Evolutionary conservation across 352 stramenopile species (phyloP).

Genomic region (Labyrinthula sp.): DNA sequence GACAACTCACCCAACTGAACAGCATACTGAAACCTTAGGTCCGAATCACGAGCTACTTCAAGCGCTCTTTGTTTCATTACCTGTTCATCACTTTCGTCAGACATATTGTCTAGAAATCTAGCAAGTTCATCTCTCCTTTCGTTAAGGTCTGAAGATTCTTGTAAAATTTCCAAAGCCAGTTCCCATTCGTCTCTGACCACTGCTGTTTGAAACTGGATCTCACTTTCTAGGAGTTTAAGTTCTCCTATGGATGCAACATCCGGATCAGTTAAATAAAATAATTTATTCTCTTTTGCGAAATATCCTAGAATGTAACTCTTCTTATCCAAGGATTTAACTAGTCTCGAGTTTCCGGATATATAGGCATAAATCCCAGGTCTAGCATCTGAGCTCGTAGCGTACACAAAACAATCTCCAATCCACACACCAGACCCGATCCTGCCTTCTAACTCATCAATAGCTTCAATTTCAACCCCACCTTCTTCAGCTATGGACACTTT

Average conservation of each 20-base stretch:
- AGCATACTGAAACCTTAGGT: conserved; percentile 93
- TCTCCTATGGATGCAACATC: conserved; percentile 65
- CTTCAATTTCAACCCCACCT: conserved; percentile 90
- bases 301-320: conserved; percentile 90
- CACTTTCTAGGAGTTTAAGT: conserved; percentile 65
- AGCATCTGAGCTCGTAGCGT: conserved; percentile 72
- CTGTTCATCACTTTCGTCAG: too few relatives aligned
- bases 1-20: conserved; percentile 86
- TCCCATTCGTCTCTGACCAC: conserved; percentile 94
- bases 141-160: conserved; percentile 67
- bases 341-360: conserved; percentile 97
- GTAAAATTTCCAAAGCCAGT: conserved; percentile 80
- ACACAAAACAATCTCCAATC: conserved; percentile 99
- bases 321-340: conserved; percentile 72
- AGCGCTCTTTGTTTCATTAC: conserved; percentile 93
- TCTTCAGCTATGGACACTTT: conserved; percentile 74
- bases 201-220: conserved; percentile 94
- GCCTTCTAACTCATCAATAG: conserved; percentile 88
- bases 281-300: conserved; percentile 85
- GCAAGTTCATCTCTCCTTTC: conserved; percentile 63
- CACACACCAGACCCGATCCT: conserved; percentile 81
- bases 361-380: conserved; percentile 97
- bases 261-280: conserved; percentile 97
- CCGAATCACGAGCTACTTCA: conserved; percentile 41
- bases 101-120: conserved; percentile 85